A percentile compares a stretch with the other conserved stretches of the same genome.
Conservation (phyloP, 2,329 filamentous ascomycete genomes). For the Ophiostoma ips region DNA sequence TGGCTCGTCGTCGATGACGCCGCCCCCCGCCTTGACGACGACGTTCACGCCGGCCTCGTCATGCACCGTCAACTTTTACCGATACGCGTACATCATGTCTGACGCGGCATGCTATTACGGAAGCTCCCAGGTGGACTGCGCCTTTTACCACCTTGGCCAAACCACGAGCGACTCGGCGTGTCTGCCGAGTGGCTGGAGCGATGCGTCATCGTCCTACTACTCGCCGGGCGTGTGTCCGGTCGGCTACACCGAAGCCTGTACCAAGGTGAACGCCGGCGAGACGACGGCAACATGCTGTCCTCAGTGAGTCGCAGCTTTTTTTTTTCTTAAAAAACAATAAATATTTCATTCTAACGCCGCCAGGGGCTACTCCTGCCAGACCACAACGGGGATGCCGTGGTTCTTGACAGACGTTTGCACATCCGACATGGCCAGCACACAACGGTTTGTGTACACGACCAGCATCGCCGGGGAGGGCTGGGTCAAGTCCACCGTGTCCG, state of each 20-base stretch:
- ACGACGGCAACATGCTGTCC: slow-evolving; percentile 10
- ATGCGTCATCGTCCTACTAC: not conserved
- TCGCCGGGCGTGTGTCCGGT: slow-evolving; percentile 10
- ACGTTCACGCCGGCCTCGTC: slow-evolving; percentile 6
- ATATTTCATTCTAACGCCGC: not conserved
- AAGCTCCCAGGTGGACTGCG: not conserved
- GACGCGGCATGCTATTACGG: not conserved
- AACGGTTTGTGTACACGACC: slow-evolving; percentile 1
- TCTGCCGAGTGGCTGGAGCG: slow-evolving; percentile 2
- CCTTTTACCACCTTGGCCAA: slow-evolving; percentile 5
- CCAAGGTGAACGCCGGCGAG: not conserved
- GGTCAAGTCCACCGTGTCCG: not conserved
- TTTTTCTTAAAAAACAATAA: no score
- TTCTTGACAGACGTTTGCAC: slow-evolving; percentile 5
- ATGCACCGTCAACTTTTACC: slow-evolving; percentile 5
- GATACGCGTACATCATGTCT: not conserved
- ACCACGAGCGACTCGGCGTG: slow-evolving; percentile 2
- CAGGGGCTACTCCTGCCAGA: slow-evolving; percentile 5
- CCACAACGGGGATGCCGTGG: not conserved
- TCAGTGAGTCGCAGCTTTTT: not conserved
- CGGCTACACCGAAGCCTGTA: slow-evolving; percentile 7
- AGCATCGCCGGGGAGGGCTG: slow-evolving; percentile 1
- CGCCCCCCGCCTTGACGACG: slow-evolving; percentile 4
- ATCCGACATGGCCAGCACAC: not conserved
- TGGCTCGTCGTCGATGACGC: slow-evolving; percentile 3